Conservation (phyloP, 2,329 filamentous ascomycete species). For the Xylariales sp. region DNA sequence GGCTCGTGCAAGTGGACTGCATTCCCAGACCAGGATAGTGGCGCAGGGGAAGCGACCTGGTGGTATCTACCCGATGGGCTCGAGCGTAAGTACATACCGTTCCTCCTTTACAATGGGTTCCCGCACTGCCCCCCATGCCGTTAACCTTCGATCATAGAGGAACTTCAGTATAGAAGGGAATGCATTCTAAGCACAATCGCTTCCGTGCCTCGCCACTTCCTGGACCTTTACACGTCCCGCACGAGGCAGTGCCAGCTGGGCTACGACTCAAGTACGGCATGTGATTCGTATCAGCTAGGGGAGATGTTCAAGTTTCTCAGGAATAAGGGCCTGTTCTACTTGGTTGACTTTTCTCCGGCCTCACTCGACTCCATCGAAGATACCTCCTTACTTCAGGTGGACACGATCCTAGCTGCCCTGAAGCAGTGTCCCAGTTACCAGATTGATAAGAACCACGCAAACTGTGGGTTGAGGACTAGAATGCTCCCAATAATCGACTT, state of each 20-base stretch:
- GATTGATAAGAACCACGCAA: conserved; percentile 67
- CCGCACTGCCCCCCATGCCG: background rate
- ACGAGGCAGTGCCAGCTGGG: conserved; percentile 64
- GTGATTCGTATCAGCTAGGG: conserved; percentile 74
- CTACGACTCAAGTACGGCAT: conserved; percentile 67
- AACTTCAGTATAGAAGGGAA: conserved; percentile 61
- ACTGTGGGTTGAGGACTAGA: conserved; percentile 66
- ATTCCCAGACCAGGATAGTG: conserved; percentile 28
- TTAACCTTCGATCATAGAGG: conserved; percentile 38
- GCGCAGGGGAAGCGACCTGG: conserved; percentile 47
- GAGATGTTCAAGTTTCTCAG: conserved; percentile 71
- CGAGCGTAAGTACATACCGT: conserved; percentile 46
- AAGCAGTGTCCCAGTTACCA: conserved; percentile 69
- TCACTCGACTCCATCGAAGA: conserved; percentile 41
- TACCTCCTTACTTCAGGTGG: conserved; percentile 55
- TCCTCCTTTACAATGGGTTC: background rate
- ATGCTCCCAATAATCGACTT: conserved; percentile 64
- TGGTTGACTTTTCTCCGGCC: conserved; percentile 51
- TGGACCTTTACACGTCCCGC: conserved; percentile 62
- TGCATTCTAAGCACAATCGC: conserved; percentile 66
- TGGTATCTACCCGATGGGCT: conserved; percentile 68
- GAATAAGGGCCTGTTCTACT: conserved; percentile 54
- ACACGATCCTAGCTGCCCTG: conserved; percentile 54
- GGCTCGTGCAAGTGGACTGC: conserved; percentile 58
- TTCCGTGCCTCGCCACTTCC: conserved; percentile 65